Evolutionary conservation across 768 basidiomycete genomes (phyloP).

Genomic region (Pholiota molesta): DNA sequence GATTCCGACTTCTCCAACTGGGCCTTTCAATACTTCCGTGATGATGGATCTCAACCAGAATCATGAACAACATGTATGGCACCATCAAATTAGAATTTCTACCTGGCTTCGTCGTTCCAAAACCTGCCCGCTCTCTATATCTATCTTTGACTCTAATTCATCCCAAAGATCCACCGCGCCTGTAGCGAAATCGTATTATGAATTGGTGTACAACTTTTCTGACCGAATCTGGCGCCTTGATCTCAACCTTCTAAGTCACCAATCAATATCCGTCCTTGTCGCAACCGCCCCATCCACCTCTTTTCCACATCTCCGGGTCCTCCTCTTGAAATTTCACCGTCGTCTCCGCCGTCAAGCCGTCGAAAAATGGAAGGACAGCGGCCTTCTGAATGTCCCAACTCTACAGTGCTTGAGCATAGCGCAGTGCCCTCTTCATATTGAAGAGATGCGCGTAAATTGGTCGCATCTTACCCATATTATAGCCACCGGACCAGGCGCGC

Average conservation of each 20-base stretch:
- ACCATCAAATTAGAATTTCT: background rate
- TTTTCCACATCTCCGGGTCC: background rate
- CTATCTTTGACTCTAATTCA: background rate
- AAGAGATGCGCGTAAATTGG: constrained; percentile 8
- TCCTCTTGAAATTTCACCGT: background rate
- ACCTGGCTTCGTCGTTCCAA: background rate
- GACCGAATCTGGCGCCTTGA: background rate
- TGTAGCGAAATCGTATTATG: background rate
- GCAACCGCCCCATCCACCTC: background rate
- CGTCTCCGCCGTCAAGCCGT: too few relatives aligned
- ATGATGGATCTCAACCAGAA: background rate
- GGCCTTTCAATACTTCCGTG: background rate
- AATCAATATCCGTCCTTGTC: background rate
- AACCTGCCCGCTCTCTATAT: background rate
- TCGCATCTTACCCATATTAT: constrained; percentile 12
- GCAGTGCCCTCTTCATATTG: constrained; percentile 6
- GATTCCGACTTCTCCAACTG: background rate
- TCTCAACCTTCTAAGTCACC: background rate
- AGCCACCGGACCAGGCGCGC: background rate
- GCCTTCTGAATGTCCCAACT: constrained; percentile 9
- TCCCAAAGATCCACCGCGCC: background rate
- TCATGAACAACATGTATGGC: background rate
- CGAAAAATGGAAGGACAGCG: constrained; percentile 7
- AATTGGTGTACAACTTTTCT: background rate
- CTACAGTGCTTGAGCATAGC: constrained; percentile 12